These are phyloP conservation scores for Fusarium continuum DNA, from an alignment of 2,329 filamentous ascomycete species.

Conservation along the genomic window DNA sequence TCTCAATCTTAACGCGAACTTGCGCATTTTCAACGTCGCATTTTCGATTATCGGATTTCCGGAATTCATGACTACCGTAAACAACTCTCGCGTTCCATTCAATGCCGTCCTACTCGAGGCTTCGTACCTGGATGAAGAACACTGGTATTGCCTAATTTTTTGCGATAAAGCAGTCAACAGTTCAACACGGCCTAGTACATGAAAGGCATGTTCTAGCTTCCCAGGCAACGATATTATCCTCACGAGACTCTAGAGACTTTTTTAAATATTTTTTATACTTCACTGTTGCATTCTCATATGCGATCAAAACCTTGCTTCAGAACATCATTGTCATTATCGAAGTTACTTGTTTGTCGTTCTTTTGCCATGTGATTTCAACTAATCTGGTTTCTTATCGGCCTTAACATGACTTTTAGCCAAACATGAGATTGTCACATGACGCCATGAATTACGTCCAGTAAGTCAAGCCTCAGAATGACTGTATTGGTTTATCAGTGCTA, in stretches of 20 bases:
- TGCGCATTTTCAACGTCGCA: conserved; percentile 8
- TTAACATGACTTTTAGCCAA: not conserved
- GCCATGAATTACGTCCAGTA: not conserved
- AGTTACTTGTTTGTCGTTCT: not conserved
- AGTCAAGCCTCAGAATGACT: not conserved
- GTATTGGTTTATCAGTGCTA: not conserved
- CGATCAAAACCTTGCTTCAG: not conserved
- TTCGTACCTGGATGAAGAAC: not conserved
- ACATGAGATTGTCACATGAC: not conserved
- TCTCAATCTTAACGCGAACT: not conserved
- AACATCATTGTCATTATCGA: too few species aligned
- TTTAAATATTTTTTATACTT: too few species aligned
- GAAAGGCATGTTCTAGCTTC: not conserved
- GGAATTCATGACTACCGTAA: too few species aligned
- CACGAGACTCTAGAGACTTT: not conserved
- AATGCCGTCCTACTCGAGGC: not conserved
- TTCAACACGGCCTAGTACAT: not conserved
- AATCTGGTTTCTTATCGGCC: not conserved
- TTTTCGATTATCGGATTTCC: not conserved
- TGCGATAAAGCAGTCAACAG: not conserved
- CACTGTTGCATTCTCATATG: not conserved
- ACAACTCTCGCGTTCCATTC: not conserved
- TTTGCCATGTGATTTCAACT: not conserved
- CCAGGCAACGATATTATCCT: not conserved
- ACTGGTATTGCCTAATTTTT: not conserved